Base-by-base conservation (phyloP, 2,329 filamentous ascomycete genomes). In the Aspergillus ruber region DNA sequence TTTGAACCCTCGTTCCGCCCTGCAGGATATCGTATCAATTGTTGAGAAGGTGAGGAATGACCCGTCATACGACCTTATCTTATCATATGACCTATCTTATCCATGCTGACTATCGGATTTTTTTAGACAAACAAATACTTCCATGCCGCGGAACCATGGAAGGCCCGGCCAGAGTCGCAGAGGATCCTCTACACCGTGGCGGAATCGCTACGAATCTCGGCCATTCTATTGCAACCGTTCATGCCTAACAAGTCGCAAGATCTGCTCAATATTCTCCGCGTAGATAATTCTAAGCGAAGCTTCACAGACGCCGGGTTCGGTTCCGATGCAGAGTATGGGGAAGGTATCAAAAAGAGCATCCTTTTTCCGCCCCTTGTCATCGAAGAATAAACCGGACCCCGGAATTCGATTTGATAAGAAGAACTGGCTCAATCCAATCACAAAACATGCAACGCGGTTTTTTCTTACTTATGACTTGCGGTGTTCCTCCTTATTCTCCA, bases 221-320 rank as follows among this genome's bases (percentile, higher is more conserved):
- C 84, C 12, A 95, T 98, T 56, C 74, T 97, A 42, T 73, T 98
- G 40, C 90, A 95, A 66, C 90, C 93, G 1, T 88, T 90, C 61
- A 95, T 98, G 79, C 93, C 93, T 0, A 75, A 73, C 36, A 95
- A 94, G 67, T 80, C 88, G 42, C 69, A 70, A 9, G 72, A 81
- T 55, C 68, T 96, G 27, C 78, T 98, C 0, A 85, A 95, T 63
- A 79, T 85, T 59, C 73, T 98, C 7, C 85, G 86, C 1, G 90
- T 98, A 4, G 70, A 74, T 3, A 64, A 73, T 7, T 74, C 79
- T 8, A 79, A 78, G 45, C 78, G 91, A 48, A 78, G 73, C 0
- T 79, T 89, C 50, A 72, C 77, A 15, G 78, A 82, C 62, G 85
- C 88, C 4, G 63, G 56, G 21, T 70, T 83, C 23, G 82, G 82